Conservation (phyloP, 1,284 basidiomycete species). For the Neonothopanus nambi region DNA sequence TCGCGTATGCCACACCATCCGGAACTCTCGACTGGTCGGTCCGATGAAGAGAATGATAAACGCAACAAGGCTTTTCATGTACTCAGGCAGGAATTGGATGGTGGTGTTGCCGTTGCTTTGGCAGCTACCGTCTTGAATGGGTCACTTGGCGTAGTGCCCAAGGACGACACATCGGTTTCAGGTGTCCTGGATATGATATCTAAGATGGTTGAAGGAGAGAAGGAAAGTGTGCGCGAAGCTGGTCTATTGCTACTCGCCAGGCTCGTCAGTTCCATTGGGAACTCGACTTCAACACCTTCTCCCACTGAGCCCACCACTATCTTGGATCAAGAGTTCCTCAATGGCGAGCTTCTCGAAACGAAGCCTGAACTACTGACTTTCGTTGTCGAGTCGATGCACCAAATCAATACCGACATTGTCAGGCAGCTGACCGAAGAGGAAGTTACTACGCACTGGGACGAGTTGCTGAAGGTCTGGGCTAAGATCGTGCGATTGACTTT, state of each 20-base stretch:
- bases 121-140: conserved; percentile 37
- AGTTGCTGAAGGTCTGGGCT: conserved; percentile 43
- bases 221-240: conserved; percentile 32
- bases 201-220: conserved; percentile 38
- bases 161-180: conserved; percentile 24
- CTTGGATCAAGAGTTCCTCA: conserved; percentile 22
- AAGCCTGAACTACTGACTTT: conserved; percentile 22
- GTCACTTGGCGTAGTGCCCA: too few species aligned
- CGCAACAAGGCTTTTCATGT: conserved; percentile 38
- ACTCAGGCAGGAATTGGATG: conserved; percentile 44
- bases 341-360: conserved; percentile 24
- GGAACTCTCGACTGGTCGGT: too few species aligned
- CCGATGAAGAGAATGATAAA: conserved; percentile 20
- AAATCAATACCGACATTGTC: conserved; percentile 29
- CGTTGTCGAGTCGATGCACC: conserved; percentile 20
- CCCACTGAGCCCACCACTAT: not conserved
- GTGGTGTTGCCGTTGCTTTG: conserved; percentile 41
- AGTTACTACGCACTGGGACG: conserved; percentile 44
- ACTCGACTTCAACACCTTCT: not conserved
- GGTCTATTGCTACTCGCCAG: conserved; percentile 39
- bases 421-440: conserved; percentile 44
- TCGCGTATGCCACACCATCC: conserved; percentile 28
- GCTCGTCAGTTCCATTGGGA: conserved; percentile 35
- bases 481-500: not conserved
- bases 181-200: conserved; percentile 37